Conservation (phyloP, 441 rosid genomes). For the Syzygium malaccense region DNA sequence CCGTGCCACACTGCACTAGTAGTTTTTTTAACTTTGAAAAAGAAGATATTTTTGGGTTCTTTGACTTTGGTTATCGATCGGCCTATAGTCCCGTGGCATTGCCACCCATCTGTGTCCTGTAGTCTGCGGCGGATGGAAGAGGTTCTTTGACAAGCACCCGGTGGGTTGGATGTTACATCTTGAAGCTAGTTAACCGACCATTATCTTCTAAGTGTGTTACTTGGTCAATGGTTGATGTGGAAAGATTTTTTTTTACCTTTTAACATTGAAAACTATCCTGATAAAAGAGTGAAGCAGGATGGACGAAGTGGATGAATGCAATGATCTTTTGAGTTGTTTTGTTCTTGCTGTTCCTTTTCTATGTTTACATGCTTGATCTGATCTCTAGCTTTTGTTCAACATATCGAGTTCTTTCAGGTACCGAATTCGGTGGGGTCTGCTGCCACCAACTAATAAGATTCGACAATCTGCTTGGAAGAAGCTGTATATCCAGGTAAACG, state of each 20-base stretch:
- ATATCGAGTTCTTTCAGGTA: conserved; percentile 29
- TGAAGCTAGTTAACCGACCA: not conserved
- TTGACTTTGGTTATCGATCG: not conserved
- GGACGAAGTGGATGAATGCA: not conserved
- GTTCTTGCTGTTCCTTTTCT: not conserved
- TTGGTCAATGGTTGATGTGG: not conserved
- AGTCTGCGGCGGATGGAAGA: not conserved
- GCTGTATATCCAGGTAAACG: conserved; percentile 68
- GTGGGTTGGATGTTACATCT: not conserved
- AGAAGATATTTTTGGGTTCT: not conserved
- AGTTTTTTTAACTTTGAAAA: not conserved
- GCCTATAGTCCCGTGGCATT: not conserved
- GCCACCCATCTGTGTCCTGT: not conserved
- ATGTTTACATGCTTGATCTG: not conserved
- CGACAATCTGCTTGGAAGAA: conserved; percentile 86
- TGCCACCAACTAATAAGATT: conserved; percentile 46
- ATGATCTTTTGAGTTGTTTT: not conserved
- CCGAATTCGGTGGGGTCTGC: conserved; percentile 76
- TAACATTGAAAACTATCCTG: not conserved
- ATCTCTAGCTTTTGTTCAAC: not conserved
- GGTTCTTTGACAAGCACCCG: not conserved
- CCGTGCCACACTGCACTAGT: no score
- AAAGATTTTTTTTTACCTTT: not conserved
- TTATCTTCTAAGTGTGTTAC: not conserved
- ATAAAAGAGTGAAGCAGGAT: not conserved